These are phyloP conservation scores for Choanephora cucurbitarum DNA, from an alignment of 371 early-diverging fungal genomes.

Conservation along the genomic window DNA sequence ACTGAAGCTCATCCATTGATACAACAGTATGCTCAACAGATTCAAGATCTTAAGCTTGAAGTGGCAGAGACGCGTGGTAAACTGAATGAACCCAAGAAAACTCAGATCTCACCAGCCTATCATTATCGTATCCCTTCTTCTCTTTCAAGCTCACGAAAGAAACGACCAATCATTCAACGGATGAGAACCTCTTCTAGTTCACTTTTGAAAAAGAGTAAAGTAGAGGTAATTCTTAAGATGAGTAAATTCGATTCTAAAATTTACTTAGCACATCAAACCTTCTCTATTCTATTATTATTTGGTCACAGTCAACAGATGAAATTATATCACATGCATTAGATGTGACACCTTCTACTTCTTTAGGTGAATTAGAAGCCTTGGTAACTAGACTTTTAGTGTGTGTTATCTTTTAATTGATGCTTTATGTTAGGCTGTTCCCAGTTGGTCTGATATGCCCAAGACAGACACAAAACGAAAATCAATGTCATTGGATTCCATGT, in stretches of 20 bases:
- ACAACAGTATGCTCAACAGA: slow-evolving; percentile 31
- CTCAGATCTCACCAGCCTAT: neutral
- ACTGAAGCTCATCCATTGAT: slow-evolving; percentile 44
- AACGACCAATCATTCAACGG: slow-evolving; percentile 11
- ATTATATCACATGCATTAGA: slow-evolving; percentile 26
- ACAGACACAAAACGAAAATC: slow-evolving; percentile 39
- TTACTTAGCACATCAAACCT: slow-evolving; percentile 46
- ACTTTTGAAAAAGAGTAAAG: neutral
- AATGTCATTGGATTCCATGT: slow-evolving; percentile 42
- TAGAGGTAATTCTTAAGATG: slow-evolving; percentile 3
- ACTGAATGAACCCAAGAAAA: slow-evolving; percentile 4
- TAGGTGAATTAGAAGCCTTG: slow-evolving; percentile 43
- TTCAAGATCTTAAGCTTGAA: slow-evolving; percentile 45
- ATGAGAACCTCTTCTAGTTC: slow-evolving; percentile 8
- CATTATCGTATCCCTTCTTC: neutral
- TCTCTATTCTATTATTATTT: too few species aligned
- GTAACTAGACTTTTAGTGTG: slow-evolving; percentile 29
- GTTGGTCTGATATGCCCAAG: slow-evolving; percentile 43
- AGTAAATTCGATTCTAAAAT: slow-evolving; percentile 39
- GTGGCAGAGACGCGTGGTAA: slow-evolving; percentile 33
- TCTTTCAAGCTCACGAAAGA: slow-evolving; percentile 11
- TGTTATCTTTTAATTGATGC: too few species aligned
- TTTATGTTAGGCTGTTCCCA: slow-evolving; percentile 52
- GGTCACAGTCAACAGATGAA: slow-evolving; percentile 49
- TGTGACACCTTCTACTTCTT: slow-evolving; percentile 1